These are phyloP conservation scores for Suhomyces panamericanus DNA, from an alignment of 1,139 yeast genomes.

Conservation along the genomic window DNA sequence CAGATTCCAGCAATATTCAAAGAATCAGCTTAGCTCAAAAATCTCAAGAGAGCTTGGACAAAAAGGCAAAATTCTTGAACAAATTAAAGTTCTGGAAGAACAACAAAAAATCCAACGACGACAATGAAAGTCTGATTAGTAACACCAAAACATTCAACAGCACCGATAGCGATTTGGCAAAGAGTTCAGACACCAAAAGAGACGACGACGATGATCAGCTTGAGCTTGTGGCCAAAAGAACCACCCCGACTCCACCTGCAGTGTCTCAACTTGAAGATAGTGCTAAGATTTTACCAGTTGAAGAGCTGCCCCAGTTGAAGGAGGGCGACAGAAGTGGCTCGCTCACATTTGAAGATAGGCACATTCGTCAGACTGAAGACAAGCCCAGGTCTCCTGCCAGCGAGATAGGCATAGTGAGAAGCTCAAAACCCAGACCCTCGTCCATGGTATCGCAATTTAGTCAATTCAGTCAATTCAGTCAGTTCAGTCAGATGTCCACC, in stretches of 20 bases:
- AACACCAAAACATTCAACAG: conserved; percentile 8
- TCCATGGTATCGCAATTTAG: conserved; percentile 59
- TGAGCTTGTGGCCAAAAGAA: conserved; percentile 10
- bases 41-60: conserved; percentile 10
- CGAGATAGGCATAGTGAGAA: conserved; percentile 9
- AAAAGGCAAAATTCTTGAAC: conserved; percentile 28
- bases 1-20: conserved; percentile 25
- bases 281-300: conserved; percentile 1
- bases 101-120: conserved; percentile 17
- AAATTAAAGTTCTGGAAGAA: conserved; percentile 48
- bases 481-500: conserved; percentile 57
- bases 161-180: conserved; percentile 7
- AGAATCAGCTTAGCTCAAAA: conserved; percentile 12
- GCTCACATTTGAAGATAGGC: conserved; percentile 5
- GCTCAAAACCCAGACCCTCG: conserved; percentile 51
- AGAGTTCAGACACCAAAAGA: background rate
- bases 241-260: conserved; percentile 7
- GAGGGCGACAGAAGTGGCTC: conserved; percentile 3
- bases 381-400: conserved; percentile 7
- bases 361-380: conserved; percentile 2
- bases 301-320: background rate
- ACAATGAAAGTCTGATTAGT: conserved; percentile 13
- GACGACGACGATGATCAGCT: conserved; percentile 11
- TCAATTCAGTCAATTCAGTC: conserved; percentile 51
- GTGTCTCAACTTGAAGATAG: conserved; percentile 2